phyloP scores from a whole-genome alignment of 225 moss, liverwort and hornwort species.

The Physcomitrium patens region DNA sequence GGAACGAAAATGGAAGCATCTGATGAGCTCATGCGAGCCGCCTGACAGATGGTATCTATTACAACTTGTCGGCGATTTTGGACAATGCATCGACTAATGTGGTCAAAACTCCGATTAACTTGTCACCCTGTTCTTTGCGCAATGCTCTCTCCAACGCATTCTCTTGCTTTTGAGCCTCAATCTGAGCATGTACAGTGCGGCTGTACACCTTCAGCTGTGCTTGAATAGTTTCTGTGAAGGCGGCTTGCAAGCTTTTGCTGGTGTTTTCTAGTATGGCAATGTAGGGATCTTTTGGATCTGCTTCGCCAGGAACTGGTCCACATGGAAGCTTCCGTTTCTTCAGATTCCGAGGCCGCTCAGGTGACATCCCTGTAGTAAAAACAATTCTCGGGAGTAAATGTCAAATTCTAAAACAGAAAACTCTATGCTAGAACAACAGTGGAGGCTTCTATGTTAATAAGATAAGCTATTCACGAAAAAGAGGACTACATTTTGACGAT shows the following conservation, averaged over 20 bases:
- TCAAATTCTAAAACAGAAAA: neutral
- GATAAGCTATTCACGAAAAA: conserved; percentile 4
- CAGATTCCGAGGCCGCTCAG: conserved; percentile 44
- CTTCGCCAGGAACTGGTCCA: conserved; percentile 34
- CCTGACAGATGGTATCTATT: conserved; percentile 10
- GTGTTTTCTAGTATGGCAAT: conserved; percentile 49
- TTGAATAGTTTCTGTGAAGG: conserved; percentile 58
- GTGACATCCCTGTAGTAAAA: conserved; percentile 37
- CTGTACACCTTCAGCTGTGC: conserved; percentile 60
- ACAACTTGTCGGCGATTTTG: conserved; percentile 60
- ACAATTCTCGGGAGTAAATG: conserved; percentile 2
- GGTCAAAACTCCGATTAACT: conserved; percentile 54
- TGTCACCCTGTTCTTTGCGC: conserved; percentile 62
- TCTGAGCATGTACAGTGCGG: conserved; percentile 57
- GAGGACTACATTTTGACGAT: neutral
- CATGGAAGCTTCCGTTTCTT: conserved; percentile 61
- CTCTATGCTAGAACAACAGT: neutral
- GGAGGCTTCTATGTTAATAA: neutral
- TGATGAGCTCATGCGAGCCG: neutral
- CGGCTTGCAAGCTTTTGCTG: conserved; percentile 47
- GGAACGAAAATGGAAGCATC: neutral
- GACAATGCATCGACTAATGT: conserved; percentile 62
- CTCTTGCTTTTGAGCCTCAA: conserved; percentile 59
- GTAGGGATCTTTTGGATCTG: conserved; percentile 48
- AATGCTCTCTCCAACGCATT: conserved; percentile 54